Evolutionary conservation across 371 early-diverging fungal genomes (phyloP).

Genomic region (Mucor mucedo): DNA sequence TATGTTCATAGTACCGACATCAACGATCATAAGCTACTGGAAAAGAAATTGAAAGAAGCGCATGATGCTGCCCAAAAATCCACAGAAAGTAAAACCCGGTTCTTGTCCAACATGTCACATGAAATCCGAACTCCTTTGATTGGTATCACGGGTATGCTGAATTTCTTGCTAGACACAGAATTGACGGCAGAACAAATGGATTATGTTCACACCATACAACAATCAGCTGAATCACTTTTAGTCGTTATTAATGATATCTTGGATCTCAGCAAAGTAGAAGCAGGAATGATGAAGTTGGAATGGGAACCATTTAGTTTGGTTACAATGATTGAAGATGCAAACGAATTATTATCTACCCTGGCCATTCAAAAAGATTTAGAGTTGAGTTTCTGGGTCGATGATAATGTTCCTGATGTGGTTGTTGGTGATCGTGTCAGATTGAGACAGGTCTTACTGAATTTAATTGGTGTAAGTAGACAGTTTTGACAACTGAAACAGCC

Average conservation of each 20-base stretch:
- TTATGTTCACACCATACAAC: constrained; percentile 70
- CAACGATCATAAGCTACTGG: constrained; percentile 67
- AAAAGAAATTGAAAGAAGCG: constrained; percentile 70
- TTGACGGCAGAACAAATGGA: constrained; percentile 67
- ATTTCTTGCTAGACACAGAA: constrained; percentile 66
- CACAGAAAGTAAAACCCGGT: constrained; percentile 72
- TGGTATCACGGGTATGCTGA: constrained; percentile 71
- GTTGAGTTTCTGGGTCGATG: constrained; percentile 64
- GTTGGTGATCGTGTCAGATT: constrained; percentile 64
- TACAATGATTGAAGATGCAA: constrained; percentile 67
- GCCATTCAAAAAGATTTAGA: constrained; percentile 67
- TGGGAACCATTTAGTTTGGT: constrained; percentile 65
- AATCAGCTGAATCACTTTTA: constrained; percentile 65
- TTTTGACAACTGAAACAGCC: no score
- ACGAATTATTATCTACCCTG: constrained; percentile 62
- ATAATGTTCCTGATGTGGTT: constrained; percentile 63
- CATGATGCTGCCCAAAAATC: constrained; percentile 72
- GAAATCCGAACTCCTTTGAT: constrained; percentile 72
- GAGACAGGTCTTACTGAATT: constrained; percentile 62
- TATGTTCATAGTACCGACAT: constrained; percentile 54
- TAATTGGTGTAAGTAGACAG: constrained; percentile 54
- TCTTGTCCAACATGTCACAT: constrained; percentile 73
- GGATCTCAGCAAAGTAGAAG: constrained; percentile 73
- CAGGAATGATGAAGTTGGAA: constrained; percentile 75
- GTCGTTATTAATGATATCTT: constrained; percentile 75